Conservation (phyloP, 1,284 basidiomycete genomes). For the Singerocomus rubriflavus region DNA sequence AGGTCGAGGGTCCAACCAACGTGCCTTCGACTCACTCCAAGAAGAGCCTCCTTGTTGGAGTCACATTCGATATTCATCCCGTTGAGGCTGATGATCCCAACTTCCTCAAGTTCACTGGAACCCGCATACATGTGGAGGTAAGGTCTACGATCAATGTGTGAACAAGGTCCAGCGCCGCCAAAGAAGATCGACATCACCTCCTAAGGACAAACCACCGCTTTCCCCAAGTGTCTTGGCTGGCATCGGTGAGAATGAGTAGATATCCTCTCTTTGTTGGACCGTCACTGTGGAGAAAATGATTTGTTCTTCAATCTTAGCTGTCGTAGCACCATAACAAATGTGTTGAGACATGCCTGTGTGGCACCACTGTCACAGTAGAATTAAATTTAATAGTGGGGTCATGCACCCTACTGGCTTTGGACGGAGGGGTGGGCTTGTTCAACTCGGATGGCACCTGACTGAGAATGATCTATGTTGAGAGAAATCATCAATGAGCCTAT, state of each 20-base stretch:
- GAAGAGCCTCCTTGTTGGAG: constrained; percentile 80
- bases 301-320: neutral
- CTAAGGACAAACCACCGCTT: constrained; percentile 86
- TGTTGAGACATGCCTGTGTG: constrained; percentile 54
- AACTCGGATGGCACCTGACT: constrained; percentile 61
- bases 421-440: constrained; percentile 37
- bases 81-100: constrained; percentile 79
- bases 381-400: constrained; percentile 63
- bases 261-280: constrained; percentile 82
- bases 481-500: neutral
- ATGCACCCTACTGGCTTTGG: constrained; percentile 31
- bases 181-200: constrained; percentile 48
- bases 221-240: constrained; percentile 78
- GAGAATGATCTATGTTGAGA: constrained; percentile 60
- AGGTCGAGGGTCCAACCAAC: constrained; percentile 2
- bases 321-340: constrained; percentile 4
- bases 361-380: constrained; percentile 68
- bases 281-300: constrained; percentile 49
- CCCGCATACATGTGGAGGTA: constrained; percentile 86
- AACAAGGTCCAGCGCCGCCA: neutral
- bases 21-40: constrained; percentile 61
- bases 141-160: constrained; percentile 51
- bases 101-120: constrained; percentile 80
- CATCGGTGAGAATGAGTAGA: constrained; percentile 76
- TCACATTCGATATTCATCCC: constrained; percentile 86